A percentile compares a stretch with the other conserved stretches of the same genome.
These are phyloP conservation scores for Andrographis paniculata DNA, from an alignment of 305 asterid genomes.

Conservation along the genomic window DNA sequence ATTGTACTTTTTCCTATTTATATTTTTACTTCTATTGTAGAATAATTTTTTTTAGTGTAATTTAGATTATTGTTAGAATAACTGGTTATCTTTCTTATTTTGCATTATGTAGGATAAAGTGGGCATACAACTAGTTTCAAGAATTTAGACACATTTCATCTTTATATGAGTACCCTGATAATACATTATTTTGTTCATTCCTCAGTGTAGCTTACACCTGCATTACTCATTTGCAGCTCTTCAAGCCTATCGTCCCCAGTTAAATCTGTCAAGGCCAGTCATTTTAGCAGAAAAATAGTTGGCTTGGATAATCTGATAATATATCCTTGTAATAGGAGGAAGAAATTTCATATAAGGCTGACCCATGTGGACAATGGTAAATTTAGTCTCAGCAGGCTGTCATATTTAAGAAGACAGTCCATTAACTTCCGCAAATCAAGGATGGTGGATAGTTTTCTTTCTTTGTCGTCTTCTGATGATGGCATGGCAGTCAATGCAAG, in stretches of 20 bases:
- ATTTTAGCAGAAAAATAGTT: slow-evolving; percentile 30
- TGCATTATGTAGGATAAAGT: slow-evolving; percentile 1
- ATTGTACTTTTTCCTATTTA: not conserved
- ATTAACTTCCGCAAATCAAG: slow-evolving; percentile 32
- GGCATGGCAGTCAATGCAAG: slow-evolving; percentile 77
- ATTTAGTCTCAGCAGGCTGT: slow-evolving; percentile 28
- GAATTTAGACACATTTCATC: slow-evolving; percentile 2
- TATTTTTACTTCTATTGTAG: too few species aligned
- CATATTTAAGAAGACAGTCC: slow-evolving; percentile 30
- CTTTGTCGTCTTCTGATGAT: slow-evolving; percentile 84
- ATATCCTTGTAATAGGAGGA: slow-evolving; percentile 36
- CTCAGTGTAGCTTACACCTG: slow-evolving; percentile 25
- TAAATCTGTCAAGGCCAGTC: slow-evolving; percentile 38
- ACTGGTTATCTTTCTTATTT: not conserved
- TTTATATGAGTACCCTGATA: slow-evolving; percentile 7
- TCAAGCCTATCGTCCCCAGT: slow-evolving; percentile 42
- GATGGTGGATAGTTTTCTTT: slow-evolving; percentile 34
- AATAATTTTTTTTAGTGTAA: too few species aligned
- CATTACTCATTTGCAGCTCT: slow-evolving; percentile 49
- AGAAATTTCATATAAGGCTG: slow-evolving; percentile 38
- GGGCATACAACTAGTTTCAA: not conserved
- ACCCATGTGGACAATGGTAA: slow-evolving; percentile 31
- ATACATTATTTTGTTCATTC: slow-evolving; percentile 8
- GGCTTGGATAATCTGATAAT: slow-evolving; percentile 34
- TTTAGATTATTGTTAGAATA: not conserved